These are phyloP conservation scores for Penicillium janthinellum DNA, from an alignment of 2,329 filamentous ascomycete genomes.

Conservation along the genomic window DNA sequence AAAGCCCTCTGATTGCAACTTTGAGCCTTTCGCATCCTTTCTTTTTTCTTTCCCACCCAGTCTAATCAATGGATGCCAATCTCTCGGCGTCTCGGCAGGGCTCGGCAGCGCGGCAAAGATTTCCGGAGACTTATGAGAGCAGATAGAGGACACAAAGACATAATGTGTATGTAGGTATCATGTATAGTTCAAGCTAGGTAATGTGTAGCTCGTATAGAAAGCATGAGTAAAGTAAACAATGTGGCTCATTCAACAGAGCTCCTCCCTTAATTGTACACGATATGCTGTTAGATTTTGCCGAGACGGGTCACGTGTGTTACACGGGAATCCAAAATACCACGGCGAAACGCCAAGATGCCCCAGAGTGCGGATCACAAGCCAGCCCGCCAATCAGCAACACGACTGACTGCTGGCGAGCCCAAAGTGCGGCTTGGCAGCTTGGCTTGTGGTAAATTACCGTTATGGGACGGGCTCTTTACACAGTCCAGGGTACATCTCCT, in stretches of 20 bases:
- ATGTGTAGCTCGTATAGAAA: background rate
- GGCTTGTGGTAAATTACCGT: constrained; percentile 26
- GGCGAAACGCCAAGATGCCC: constrained; percentile 20
- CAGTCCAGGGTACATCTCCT: background rate
- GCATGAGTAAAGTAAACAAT: background rate
- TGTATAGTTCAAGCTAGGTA: background rate
- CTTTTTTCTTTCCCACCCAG: background rate
- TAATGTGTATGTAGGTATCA: background rate
- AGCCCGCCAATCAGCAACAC: constrained; percentile 16
- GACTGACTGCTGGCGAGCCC: constrained; percentile 4
- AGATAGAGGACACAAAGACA: background rate
- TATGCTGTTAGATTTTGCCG: too few relatives aligned
- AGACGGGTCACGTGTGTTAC: background rate
- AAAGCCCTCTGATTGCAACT: background rate
- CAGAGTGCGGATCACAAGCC: constrained; percentile 12
- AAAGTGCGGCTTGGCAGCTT: constrained; percentile 25
- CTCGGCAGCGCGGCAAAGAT: background rate
- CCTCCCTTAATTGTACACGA: too few relatives aligned
- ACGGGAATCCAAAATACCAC: background rate
- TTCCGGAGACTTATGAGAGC: background rate
- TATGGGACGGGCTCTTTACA: constrained; percentile 14
- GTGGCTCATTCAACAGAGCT: too few relatives aligned
- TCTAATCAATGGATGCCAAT: constrained; percentile 13
- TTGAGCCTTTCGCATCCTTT: constrained; percentile 4
- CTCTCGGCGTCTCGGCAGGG: constrained; percentile 19